Evolutionary conservation across 306 rosid genomes (phyloP).

Genomic region (Castanea crenata): DNA sequence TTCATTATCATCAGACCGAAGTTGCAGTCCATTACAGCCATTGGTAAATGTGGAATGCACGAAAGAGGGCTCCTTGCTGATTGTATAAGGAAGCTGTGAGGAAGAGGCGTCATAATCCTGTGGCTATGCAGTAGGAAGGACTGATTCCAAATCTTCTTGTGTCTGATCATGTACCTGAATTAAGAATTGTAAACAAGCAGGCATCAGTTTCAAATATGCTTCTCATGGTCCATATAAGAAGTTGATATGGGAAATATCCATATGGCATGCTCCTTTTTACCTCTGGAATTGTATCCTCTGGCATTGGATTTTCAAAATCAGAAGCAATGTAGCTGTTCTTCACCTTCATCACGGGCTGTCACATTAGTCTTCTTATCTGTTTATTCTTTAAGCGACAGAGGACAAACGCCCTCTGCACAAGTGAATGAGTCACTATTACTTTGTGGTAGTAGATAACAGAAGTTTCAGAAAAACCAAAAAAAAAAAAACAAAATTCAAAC

Average conservation of each 20-base stretch:
- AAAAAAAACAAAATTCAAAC: not conserved
- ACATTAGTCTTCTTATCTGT: conserved; percentile 14
- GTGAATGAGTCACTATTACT: conserved; percentile 6
- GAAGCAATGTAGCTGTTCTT: conserved; percentile 13
- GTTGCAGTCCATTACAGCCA: not conserved
- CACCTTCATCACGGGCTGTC: conserved; percentile 24
- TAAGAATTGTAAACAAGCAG: conserved; percentile 7
- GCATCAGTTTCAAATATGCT: conserved; percentile 6
- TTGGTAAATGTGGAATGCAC: not conserved
- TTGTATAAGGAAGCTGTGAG: not conserved
- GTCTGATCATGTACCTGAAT: conserved; percentile 9
- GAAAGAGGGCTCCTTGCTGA: not conserved
- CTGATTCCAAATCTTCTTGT: not conserved
- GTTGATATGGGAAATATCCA: not conserved
- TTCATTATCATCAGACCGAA: conserved; percentile 1
- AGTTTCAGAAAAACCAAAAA: not conserved
- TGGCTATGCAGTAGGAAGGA: not conserved
- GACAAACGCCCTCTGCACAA: conserved; percentile 47
- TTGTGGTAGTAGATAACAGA: not conserved
- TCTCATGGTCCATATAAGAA: not conserved
- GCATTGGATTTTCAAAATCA: conserved; percentile 10
- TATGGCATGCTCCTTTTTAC: conserved; percentile 29
- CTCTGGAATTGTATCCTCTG: conserved; percentile 3
- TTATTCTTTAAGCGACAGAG: conserved; percentile 42
- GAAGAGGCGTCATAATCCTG: not conserved